A percentile compares a stretch with the other conserved stretches of the same genome.
Evolutionary conservation across 2,329 filamentous ascomycete genomes (phyloP).

Genomic region (Neobulgaria alba): DNA sequence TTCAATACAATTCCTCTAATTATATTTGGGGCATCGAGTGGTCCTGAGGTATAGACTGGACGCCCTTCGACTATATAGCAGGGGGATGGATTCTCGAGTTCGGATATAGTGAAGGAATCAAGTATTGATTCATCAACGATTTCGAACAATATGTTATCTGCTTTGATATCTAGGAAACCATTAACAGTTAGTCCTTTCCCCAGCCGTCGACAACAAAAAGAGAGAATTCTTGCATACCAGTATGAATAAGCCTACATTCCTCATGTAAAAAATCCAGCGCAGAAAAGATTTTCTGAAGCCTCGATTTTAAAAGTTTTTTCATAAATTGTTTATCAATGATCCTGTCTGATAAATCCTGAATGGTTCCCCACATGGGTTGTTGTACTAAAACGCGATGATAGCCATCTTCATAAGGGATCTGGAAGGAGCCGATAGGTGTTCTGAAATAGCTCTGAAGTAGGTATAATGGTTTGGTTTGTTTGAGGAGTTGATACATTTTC

Average conservation of each 20-base stretch:
- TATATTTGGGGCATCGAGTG: slow-evolving; percentile 29
- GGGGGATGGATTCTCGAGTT: slow-evolving; percentile 32
- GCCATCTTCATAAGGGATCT: too few species aligned
- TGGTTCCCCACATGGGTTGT: slow-evolving; percentile 36
- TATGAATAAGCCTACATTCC: slow-evolving; percentile 38
- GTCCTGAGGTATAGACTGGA: slow-evolving; percentile 35
- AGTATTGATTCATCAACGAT: slow-evolving; percentile 31
- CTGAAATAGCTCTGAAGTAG: too few species aligned
- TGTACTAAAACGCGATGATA: too few species aligned
- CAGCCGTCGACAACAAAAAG: too few species aligned
- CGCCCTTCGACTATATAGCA: slow-evolving; percentile 30
- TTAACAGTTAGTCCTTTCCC: slow-evolving; percentile 4
- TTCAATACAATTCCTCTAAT: slow-evolving; percentile 33
- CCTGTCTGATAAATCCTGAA: slow-evolving; percentile 27
- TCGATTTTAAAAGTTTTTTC: slow-evolving; percentile 28
- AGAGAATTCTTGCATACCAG: slow-evolving; percentile 27
- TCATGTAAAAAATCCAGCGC: slow-evolving; percentile 37
- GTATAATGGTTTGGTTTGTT: too few species aligned
- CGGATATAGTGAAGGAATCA: slow-evolving; percentile 32
- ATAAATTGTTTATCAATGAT: slow-evolving; percentile 26
- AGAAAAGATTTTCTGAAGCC: slow-evolving; percentile 31
- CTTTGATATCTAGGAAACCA: slow-evolving; percentile 40
- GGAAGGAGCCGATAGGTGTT: too few species aligned
- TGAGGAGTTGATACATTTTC: too few species aligned
- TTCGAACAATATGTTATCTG: slow-evolving; percentile 38